Percentiles rank a stretch among this genome's conserved stretches.
phyloP scores from a whole-genome alignment of 768 basidiomycete species.

The Lactarius sp. region DNA sequence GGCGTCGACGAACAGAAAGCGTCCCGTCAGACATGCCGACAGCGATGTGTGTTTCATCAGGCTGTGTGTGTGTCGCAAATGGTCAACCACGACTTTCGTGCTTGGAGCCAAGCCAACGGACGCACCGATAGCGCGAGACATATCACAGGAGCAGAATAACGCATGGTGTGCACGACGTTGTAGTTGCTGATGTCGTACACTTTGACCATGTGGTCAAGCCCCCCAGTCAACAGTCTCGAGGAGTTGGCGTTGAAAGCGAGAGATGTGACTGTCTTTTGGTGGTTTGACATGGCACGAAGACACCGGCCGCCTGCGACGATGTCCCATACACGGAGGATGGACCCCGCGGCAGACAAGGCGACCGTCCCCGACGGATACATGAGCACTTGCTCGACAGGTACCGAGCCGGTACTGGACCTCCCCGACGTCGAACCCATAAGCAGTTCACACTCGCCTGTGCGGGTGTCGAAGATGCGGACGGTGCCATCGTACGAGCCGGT shows the following conservation, averaged over 20 bases:
- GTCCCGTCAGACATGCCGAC: conserved; percentile 99
- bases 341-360: conserved; percentile 82
- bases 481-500: conserved; percentile 96
- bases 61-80: conserved; percentile 48
- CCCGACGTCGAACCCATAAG: conserved; percentile 49
- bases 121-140: conserved; percentile 88
- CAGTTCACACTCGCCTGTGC: conserved; percentile 83
- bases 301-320: conserved; percentile 87
- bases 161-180: conserved; percentile 97
- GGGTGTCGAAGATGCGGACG: conserved; percentile 78
- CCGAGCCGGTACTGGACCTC: conserved; percentile 32
- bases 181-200: conserved; percentile 94
- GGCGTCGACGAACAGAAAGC: conserved; percentile 89
- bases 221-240: conserved; percentile 79
- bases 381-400: conserved; percentile 87
- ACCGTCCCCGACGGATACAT: conserved; percentile 88
- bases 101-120: conserved; percentile 17
- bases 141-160: conserved; percentile 90
- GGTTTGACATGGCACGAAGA: conserved; percentile 88
- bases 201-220: conserved; percentile 97
- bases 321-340: conserved; percentile 94
- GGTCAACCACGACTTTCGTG: conserved; percentile 16
- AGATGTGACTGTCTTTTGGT: conserved; percentile 95
- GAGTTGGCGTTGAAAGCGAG: conserved; percentile 75
- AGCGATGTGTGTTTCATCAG: conserved; percentile 93